Evolutionary conservation across 805 yeast genomes (phyloP).

Genomic region (Saccharomyces eubayanus): DNA sequence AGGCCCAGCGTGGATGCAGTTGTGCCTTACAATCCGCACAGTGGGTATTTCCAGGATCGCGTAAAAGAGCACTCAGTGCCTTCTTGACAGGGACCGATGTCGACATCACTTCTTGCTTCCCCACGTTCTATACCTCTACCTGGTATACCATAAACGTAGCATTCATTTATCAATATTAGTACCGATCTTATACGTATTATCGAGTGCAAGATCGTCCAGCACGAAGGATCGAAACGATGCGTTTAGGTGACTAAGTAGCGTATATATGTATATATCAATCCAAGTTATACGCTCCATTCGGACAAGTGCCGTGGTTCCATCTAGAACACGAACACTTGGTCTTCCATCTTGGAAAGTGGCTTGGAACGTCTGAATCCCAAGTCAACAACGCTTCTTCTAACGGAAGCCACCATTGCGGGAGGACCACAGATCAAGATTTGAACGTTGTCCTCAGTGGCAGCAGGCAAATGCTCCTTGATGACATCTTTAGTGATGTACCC

Average conservation of each 20-base stretch:
- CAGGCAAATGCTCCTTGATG: conserved; percentile 55
- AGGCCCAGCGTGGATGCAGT: conserved; percentile 94
- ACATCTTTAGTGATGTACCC: conserved; percentile 75
- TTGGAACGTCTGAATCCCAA: conserved; percentile 79
- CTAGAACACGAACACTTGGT: conserved; percentile 81
- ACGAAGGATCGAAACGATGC: background rate
- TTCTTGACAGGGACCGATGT: conserved; percentile 33
- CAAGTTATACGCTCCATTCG: background rate
- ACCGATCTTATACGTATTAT: background rate
- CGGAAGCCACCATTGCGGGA: conserved; percentile 80
- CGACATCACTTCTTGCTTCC: conserved; percentile 40
- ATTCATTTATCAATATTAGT: background rate
- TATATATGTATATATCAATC: background rate
- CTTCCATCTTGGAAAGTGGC: conserved; percentile 83
- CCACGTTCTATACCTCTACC: background rate
- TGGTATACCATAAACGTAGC: background rate
- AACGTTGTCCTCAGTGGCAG: conserved; percentile 35
- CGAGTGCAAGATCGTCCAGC: background rate
- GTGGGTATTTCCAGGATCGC: conserved; percentile 63
- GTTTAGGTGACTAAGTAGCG: background rate
- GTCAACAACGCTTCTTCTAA: conserved; percentile 66
- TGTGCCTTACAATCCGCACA: conserved; percentile 91
- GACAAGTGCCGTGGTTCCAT: no score
- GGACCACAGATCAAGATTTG: conserved; percentile 89
- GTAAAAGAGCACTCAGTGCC: conserved; percentile 64